A percentile compares a stretch with the other conserved stretches of the same genome.
Conservation (phyloP, 116 monocot genomes). For the Zostera marina region DNA sequence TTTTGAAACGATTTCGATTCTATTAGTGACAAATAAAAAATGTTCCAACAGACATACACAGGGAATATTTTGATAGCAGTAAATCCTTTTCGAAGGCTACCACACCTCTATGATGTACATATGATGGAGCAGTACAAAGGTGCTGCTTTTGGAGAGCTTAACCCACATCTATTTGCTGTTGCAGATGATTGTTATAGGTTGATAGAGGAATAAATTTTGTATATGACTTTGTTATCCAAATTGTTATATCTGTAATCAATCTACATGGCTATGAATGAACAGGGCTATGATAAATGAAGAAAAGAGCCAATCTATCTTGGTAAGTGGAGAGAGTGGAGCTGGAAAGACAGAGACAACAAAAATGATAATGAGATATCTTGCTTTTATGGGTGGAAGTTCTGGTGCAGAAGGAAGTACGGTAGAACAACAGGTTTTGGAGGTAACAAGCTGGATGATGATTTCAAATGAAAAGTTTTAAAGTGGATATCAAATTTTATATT, state of each 20-base stretch:
- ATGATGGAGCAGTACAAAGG: constrained; percentile 99
- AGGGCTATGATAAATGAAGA: constrained; percentile 89
- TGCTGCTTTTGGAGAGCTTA: constrained; percentile 86
- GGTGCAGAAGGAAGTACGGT: constrained; percentile 91
- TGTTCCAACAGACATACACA: constrained; percentile 64
- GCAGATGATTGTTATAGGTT: constrained; percentile 94
- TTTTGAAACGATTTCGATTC: neutral
- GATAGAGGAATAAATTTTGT: neutral
- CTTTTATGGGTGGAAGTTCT: constrained; percentile 89
- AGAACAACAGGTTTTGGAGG: constrained; percentile 96
- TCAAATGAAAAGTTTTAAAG: neutral
- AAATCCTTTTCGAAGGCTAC: constrained; percentile 82
- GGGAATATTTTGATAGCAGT: constrained; percentile 96
- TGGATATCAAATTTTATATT: too few relatives aligned
- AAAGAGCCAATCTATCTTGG: constrained; percentile 84
- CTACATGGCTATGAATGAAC: constrained; percentile 1
- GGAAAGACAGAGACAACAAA: constrained; percentile 99
- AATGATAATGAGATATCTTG: constrained; percentile 97
- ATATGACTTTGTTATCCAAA: neutral
- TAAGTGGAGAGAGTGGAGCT: constrained; percentile 96
- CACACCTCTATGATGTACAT: constrained; percentile 83
- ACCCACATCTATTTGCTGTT: constrained; percentile 89
- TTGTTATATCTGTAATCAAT: neutral
- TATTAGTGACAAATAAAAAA: constrained; percentile 1
- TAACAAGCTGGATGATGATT: constrained; percentile 6